Evolutionary conservation across 192 early-diverging fungal species (phyloP).

Genomic region (Gigaspora rosea): DNA sequence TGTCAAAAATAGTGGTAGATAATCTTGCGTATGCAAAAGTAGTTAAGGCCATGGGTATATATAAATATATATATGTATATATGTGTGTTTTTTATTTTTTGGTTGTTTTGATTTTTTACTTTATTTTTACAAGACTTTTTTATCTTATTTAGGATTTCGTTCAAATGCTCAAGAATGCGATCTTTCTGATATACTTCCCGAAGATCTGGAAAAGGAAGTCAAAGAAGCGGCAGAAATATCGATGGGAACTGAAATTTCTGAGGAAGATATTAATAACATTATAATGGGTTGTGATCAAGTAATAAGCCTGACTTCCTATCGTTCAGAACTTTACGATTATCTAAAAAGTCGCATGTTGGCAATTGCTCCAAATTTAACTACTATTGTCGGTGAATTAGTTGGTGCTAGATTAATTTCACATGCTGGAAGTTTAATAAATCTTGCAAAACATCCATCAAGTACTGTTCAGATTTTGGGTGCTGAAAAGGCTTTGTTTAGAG

Average conservation of each 20-base stretch:
- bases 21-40: slow-evolving; percentile 92
- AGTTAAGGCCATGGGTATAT: slow-evolving; percentile 89
- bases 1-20: slow-evolving; percentile 93
- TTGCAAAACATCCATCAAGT: slow-evolving; percentile 97
- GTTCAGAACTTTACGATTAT: slow-evolving; percentile 94
- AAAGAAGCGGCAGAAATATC: slow-evolving; percentile 98
- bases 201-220: slow-evolving; percentile 80
- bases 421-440: slow-evolving; percentile 94
- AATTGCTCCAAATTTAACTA: slow-evolving; percentile 87
- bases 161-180: slow-evolving; percentile 63
- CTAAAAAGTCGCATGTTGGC: slow-evolving; percentile 96
- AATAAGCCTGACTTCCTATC: slow-evolving; percentile 93
- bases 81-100: slow-evolving; percentile 63
- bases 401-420: slow-evolving; percentile 98
- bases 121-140: neutral
- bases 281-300: slow-evolving; percentile 92
- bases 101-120: slow-evolving; percentile 73
- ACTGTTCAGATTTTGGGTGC: slow-evolving; percentile 99
- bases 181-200: slow-evolving; percentile 82
- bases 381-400: slow-evolving; percentile 97
- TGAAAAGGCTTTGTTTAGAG: slow-evolving; percentile 99
- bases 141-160: slow-evolving; percentile 8
- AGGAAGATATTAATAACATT: slow-evolving; percentile 98
- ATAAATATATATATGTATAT: neutral
- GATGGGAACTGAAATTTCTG: slow-evolving; percentile 98